Percentiles rank a stretch among this genome's conserved stretches.
Conservation (phyloP, 768 basidiomycete genomes). For the Clitopilus passeckerianus region DNA sequence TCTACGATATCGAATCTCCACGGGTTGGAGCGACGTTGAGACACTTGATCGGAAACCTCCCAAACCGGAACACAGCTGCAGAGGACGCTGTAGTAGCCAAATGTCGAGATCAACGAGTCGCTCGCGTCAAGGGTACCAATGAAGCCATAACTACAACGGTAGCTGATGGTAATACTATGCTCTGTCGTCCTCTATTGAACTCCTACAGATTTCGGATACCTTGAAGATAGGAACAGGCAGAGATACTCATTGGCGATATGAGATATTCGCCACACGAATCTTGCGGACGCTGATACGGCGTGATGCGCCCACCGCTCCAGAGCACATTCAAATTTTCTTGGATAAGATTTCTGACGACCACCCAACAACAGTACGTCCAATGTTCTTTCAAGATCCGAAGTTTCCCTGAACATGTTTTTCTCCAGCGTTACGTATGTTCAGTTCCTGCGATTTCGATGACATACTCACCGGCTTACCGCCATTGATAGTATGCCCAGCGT, state of each 20-base stretch:
- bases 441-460: neutral
- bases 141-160: conserved; percentile 40
- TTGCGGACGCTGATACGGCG: conserved; percentile 65
- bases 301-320: conserved; percentile 46
- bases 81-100: conserved; percentile 33
- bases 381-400: neutral
- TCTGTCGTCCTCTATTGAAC: neutral
- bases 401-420: conserved; percentile 1
- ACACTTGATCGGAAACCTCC: conserved; percentile 31
- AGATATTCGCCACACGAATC: conserved; percentile 62
- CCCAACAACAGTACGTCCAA: conserved; percentile 53
- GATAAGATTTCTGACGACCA: conserved; percentile 58
- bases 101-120: conserved; percentile 38
- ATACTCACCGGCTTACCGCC: neutral
- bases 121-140: conserved; percentile 37
- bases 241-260: conserved; percentile 77
- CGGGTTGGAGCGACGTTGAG: conserved; percentile 31
- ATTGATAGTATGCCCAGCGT: conserved; percentile 58
- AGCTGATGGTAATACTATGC: conserved; percentile 13
- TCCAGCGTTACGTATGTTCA: conserved; percentile 53
- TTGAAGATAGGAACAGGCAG: conserved; percentile 55
- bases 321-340: conserved; percentile 54
- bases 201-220: conserved; percentile 32
- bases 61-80: conserved; percentile 16
- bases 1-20: conserved; percentile 47